Base-by-base conservation (phyloP, 495 filamentous ascomycete species). In the Cryomyces minteri region DNA sequence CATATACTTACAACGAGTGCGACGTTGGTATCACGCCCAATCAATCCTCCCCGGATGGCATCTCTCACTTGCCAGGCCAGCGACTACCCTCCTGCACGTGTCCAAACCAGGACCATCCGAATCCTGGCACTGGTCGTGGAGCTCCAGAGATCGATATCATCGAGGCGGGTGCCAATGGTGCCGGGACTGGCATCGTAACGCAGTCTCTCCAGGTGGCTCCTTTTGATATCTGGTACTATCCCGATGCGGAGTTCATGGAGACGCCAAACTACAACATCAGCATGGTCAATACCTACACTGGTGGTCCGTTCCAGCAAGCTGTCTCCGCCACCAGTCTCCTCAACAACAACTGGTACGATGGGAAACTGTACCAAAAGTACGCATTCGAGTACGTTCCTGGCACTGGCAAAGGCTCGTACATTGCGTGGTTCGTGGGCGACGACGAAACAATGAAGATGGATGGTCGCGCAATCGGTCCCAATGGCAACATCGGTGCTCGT, bases 91-190 rank as follows among this genome's bases (percentile, higher is more conserved):
- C 57, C 40, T 61, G 58, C 47, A 52, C 54, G 5, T 61, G 58
- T 49, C 30, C 28, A 10, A 57, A 57, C 41, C 45, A 55, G 31
- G 58, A 61, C 47, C 57, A 59, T 39, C 58, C 57, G 7, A 59
- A 18, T 31, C 54, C 54, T 4, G 58, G 57, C 31, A 55, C 41
- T 25, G 57, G 58, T 11, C 51, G 57, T 34, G 48, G 52, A 8
- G 51, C 57, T 32, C 58, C 58, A 6, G 58, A 61, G 46, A 59
- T 61, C 41, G 58, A 61, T 34, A 51, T 59, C 25, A 25, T 61
- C 44, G 58, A 61, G 58, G 58, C 57, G n/a, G 45, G 45, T 32
- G 50, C 40, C 30, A 49, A 38, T 38, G 31, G 37, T 33, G 10
- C 14, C 28, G 28, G 41, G 7, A 31, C 53, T 42, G 50, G 44